A percentile compares a stretch with the other conserved stretches of the same genome.
These are phyloP conservation scores for Malbranchea cinnamomea DNA, from an alignment of 2,329 filamentous ascomycete species.

Conservation along the genomic window DNA sequence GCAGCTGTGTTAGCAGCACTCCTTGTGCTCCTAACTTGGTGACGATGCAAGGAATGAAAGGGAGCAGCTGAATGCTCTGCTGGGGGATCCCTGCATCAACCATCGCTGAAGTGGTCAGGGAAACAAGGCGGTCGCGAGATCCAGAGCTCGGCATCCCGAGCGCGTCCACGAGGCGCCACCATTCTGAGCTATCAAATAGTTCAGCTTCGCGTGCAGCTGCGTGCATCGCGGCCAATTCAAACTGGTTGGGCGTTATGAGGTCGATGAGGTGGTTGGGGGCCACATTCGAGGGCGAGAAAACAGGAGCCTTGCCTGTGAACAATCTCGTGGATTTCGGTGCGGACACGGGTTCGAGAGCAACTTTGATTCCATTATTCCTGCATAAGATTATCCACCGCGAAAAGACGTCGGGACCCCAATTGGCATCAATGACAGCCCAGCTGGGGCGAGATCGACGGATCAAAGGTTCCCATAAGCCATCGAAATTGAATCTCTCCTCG, in stretches of 20 bases:
- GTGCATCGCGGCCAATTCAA: constrained; percentile 73
- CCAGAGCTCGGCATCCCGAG: constrained; percentile 57
- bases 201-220: constrained; percentile 48
- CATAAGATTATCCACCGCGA: constrained; percentile 51
- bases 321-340: constrained; percentile 58
- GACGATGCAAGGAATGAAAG: constrained; percentile 71
- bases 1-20: constrained; percentile 58
- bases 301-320: constrained; percentile 33
- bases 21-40: constrained; percentile 69
- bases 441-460: constrained; percentile 45
- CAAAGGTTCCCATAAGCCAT: constrained; percentile 45
- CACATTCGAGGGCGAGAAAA: constrained; percentile 23
- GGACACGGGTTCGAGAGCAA: constrained; percentile 84
- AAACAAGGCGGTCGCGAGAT: constrained; percentile 55
- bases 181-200: constrained; percentile 53
- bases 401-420: constrained; percentile 59
- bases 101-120: constrained; percentile 49
- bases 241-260: constrained; percentile 66
- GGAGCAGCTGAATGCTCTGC: constrained; percentile 68
- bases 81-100: constrained; percentile 73
- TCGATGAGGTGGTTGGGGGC: constrained; percentile 52
- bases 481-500: constrained; percentile 25
- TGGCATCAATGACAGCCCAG: constrained; percentile 75
- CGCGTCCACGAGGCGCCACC: constrained; percentile 69
- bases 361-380: constrained; percentile 39